Evolutionary conservation across 2,329 filamentous ascomycete species (phyloP).

Genomic region (Zymoseptoria passerinii): DNA sequence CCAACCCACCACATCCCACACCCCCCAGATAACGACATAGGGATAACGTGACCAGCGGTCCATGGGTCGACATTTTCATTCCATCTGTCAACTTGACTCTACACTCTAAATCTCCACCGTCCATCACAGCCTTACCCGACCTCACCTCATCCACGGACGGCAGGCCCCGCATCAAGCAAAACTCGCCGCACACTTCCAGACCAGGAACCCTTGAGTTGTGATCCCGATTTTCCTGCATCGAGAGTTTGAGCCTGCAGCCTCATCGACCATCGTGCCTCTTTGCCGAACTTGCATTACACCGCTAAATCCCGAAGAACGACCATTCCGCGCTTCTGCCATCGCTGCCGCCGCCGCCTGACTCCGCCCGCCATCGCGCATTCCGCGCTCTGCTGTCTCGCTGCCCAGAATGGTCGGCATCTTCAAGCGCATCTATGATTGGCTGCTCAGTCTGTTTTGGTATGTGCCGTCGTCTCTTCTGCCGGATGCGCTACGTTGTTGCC

Average conservation of each 20-base stretch:
- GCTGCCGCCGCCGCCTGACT: not conserved
- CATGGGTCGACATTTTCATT: not conserved
- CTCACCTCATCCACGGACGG: not conserved
- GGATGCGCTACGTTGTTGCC: constrained; percentile 6
- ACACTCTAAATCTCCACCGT: not conserved
- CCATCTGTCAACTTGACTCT: not conserved
- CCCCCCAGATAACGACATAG: not conserved
- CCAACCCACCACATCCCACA: not conserved
- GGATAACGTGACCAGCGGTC: not conserved
- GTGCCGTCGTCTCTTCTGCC: constrained; percentile 26
- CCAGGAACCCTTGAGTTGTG: constrained; percentile 4
- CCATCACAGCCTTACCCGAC: not conserved
- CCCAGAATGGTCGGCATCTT: constrained; percentile 80
- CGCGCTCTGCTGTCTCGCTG: not conserved
- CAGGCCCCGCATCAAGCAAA: not conserved
- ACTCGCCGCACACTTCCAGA: not conserved
- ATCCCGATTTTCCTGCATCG: not conserved
- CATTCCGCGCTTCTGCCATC: not conserved
- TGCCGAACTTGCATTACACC: not conserved
- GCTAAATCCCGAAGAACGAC: constrained; percentile 2
- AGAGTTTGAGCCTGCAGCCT: not conserved
- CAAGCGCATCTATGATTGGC: constrained; percentile 93
- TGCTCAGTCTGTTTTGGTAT: constrained; percentile 95
- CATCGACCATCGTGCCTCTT: constrained; percentile 1
- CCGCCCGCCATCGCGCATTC: not conserved